Evolutionary conservation across 2,329 filamentous ascomycete genomes (phyloP).

Genomic region (Pyrenochaeta sp.): DNA sequence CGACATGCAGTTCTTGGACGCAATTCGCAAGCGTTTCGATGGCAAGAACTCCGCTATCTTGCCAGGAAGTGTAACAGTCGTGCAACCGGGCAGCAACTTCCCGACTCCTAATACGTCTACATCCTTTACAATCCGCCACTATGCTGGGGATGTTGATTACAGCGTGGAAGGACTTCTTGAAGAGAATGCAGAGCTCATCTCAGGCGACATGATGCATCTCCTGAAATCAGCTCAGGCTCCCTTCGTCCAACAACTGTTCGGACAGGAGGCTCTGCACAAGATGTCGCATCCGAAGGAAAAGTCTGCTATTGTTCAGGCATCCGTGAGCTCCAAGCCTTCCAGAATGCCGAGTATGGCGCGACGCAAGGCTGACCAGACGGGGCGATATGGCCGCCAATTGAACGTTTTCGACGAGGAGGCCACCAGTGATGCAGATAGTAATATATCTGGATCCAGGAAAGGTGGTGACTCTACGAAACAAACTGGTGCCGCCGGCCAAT

Average conservation of each 20-base stretch:
- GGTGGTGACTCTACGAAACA: constrained; percentile 57
- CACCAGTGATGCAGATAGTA: constrained; percentile 52
- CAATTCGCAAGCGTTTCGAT: constrained; percentile 89
- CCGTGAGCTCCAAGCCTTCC: constrained; percentile 93
- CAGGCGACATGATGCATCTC: constrained; percentile 93
- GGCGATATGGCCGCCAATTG: constrained; percentile 54
- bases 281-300: constrained; percentile 92
- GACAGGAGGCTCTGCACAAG: constrained; percentile 93
- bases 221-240: constrained; percentile 87
- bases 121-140: constrained; percentile 91
- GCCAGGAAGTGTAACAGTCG: constrained; percentile 76
- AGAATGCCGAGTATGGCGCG: constrained; percentile 92
- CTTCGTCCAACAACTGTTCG: constrained; percentile 89
- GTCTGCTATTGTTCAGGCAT: constrained; percentile 91
- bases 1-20: constrained; percentile 90
- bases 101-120: constrained; percentile 81
- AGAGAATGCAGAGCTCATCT: constrained; percentile 95
- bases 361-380: constrained; percentile 69
- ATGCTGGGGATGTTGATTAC: constrained; percentile 96
- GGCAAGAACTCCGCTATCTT: constrained; percentile 91
- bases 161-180: constrained; percentile 86
- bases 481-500: constrained; percentile 92
- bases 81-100: constrained; percentile 89
- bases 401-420: constrained; percentile 58
- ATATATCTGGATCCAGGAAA: constrained; percentile 53